Evolutionary conservation across 495 filamentous ascomycete genomes (phyloP), one percentile per base, ranked within the genome.

Genomic region (Penicillium coffeae): DNA sequence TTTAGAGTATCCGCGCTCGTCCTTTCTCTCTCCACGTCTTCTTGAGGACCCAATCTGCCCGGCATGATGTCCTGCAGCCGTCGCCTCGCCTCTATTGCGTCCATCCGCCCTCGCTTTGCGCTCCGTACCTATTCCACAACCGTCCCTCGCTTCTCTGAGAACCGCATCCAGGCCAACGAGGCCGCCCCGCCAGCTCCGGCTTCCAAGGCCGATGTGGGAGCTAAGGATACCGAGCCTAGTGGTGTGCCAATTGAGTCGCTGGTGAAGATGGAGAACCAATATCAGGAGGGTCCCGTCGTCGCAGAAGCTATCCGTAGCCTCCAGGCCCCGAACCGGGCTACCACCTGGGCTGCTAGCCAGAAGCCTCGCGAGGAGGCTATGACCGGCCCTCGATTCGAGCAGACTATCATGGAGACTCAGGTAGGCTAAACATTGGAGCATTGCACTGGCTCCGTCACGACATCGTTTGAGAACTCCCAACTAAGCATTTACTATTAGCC

Each of bases 311-410:
- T 73, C 63, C 75, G 81, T 35, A 66, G 76, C 38, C 69, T 78
- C 60, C 93, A 98, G 73, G 89, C 93, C 18, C 93, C 93, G 16
- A 97, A 98, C 75, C 83, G 90, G 30, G 69, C 74, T 36, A 78
- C 66, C 18, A 76, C 87, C 47, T 98, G 93, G 93, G 86, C 87
- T 32, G 66, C 80, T 54, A 90, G 79, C 72, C 93, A 98, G 78
- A 79, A 80, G 65, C 86, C 88, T 13, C 76, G 92, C 50, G 77
- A 76, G 40, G 63, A 79, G 67, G 93, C 87, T 14, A 98, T 98
- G 93, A 76, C 79, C 13, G 93, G 93, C 27, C 93, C 93, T 52
- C 77, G 93, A 52, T 98, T 98, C 59, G 93, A 98, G 77, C 92
- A 96, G 80, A 96, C 88, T 13, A 87, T 91, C 54, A 87, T 96